phyloP scores from a whole-genome alignment of 306 rosid species.

The Lathyrus oleraceus region DNA sequence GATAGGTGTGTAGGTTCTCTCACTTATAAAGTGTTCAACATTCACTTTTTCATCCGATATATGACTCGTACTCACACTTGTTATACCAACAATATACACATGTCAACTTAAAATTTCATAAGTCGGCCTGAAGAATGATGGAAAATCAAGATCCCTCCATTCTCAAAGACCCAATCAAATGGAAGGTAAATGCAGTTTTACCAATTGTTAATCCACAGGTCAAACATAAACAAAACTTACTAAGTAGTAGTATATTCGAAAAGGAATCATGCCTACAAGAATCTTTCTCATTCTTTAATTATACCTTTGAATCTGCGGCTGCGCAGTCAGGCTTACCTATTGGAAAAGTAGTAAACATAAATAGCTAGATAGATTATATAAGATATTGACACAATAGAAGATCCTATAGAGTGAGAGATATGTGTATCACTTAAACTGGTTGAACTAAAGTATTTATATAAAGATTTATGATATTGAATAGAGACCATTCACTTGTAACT shows the following conservation, averaged over 20 bases:
- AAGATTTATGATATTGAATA: slow-evolving; percentile 28
- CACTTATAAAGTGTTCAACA: too few relatives aligned
- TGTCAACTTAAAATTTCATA: neutral
- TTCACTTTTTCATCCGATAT: too few relatives aligned
- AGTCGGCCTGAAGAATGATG: neutral
- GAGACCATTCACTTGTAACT: slow-evolving; percentile 34
- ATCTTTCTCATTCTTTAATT: slow-evolving; percentile 14
- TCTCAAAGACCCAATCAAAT: neutral
- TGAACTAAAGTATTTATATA: neutral
- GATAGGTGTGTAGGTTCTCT: too few relatives aligned
- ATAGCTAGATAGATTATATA: neutral
- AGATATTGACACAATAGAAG: neutral
- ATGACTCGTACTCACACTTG: too few relatives aligned
- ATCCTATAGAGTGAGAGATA: slow-evolving; percentile 14
- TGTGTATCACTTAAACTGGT: slow-evolving; percentile 34
- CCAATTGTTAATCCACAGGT: slow-evolving; percentile 2
- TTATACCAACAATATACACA: too few relatives aligned
- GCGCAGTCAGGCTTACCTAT: slow-evolving; percentile 30
- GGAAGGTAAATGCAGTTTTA: slow-evolving; percentile 1
- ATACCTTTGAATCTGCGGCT: slow-evolving; percentile 29
- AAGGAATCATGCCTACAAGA: slow-evolving; percentile 3
- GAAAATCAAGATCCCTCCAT: neutral
- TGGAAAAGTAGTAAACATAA: slow-evolving; percentile 14
- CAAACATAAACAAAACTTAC: slow-evolving; percentile 13
- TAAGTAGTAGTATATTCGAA: neutral